These are phyloP conservation scores for Volvox africanus DNA, from an alignment of 139 green algal species.

Conservation along the genomic window DNA sequence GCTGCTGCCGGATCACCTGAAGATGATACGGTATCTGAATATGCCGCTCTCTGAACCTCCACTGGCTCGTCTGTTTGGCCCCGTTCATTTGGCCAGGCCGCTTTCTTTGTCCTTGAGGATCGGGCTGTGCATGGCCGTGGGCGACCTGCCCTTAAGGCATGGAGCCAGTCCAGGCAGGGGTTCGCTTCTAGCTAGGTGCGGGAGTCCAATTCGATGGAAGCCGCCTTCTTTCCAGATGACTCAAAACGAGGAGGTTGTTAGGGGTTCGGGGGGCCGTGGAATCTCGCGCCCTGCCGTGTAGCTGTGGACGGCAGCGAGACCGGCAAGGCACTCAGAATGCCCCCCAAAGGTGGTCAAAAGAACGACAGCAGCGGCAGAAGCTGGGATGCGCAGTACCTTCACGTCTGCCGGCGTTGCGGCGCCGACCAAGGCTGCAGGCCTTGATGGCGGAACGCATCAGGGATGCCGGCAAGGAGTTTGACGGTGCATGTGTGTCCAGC, in stretches of 20 bases:
- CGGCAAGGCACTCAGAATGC: neutral
- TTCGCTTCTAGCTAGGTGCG: neutral
- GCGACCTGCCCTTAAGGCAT: neutral
- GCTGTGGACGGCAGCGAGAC: no score
- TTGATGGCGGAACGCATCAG: neutral
- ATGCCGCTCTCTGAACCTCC: neutral
- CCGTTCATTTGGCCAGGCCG: neutral
- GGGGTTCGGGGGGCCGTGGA: conserved; percentile 13
- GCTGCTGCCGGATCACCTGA: neutral
- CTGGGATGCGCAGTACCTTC: neutral
- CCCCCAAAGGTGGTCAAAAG: neutral
- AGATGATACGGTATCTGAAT: conserved; percentile 4
- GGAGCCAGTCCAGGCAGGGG: neutral
- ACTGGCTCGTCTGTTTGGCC: neutral
- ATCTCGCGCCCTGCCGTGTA: conserved; percentile 16
- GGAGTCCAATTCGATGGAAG: neutral
- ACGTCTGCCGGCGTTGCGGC: neutral
- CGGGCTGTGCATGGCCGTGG: conserved; percentile 16
- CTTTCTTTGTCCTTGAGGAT: neutral
- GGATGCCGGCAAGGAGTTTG: neutral
- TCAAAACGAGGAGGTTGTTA: neutral
- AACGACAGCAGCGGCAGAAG: neutral
- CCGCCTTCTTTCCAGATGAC: neutral
- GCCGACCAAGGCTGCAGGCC: neutral
- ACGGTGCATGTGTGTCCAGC: neutral